These are phyloP conservation scores for Trichoderma sp. DNA, from an alignment of 2,329 filamentous ascomycete genomes.

Conservation along the genomic window DNA sequence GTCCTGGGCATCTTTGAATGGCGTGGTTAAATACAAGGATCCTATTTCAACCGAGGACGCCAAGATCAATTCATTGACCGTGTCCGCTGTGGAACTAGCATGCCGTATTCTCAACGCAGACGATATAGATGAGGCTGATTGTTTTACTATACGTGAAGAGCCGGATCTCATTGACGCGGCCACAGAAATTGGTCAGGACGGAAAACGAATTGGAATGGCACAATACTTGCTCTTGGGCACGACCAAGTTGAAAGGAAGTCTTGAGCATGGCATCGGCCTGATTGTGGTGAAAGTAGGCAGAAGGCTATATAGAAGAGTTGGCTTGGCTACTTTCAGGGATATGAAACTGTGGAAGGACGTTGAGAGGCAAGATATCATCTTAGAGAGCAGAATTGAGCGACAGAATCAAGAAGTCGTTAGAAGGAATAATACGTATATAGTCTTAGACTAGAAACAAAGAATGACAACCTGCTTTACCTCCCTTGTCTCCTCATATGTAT, in stretches of 20 bases:
- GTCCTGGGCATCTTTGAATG: constrained; percentile 13
- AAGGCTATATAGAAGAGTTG: background rate
- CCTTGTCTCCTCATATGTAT: background rate
- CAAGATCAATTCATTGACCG: background rate
- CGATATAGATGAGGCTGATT: background rate
- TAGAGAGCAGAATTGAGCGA: background rate
- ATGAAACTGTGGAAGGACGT: background rate
- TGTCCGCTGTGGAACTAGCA: background rate
- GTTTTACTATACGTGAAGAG: background rate
- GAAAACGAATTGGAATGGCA: background rate
- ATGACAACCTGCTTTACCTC: background rate
- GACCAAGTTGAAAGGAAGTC: background rate
- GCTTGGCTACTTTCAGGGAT: background rate
- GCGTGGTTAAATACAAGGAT: background rate
- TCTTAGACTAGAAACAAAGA: background rate
- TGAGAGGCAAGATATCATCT: background rate
- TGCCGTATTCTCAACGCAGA: background rate
- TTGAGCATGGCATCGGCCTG: background rate
- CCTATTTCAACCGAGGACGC: background rate
- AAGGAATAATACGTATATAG: background rate
- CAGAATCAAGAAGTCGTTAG: background rate
- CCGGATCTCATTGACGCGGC: background rate
- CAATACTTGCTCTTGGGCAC: background rate
- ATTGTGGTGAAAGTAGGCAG: background rate
- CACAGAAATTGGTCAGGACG: background rate